These are phyloP conservation scores for Lotmaria passim DNA, from an alignment of 208 protist genomes.

Conservation along the genomic window DNA sequence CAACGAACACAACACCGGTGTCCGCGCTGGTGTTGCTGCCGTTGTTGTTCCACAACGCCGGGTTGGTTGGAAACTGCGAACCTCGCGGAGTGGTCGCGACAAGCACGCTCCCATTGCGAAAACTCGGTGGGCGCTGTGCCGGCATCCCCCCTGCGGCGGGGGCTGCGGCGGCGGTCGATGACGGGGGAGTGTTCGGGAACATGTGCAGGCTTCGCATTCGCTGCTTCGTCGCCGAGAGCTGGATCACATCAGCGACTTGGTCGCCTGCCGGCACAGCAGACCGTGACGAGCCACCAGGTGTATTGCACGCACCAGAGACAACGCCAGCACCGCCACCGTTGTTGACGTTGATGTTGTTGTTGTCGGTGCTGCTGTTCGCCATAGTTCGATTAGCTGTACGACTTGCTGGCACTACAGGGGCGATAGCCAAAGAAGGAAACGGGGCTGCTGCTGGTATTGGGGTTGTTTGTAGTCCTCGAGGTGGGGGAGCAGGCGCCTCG, in stretches of 20 bases:
- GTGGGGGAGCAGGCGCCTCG: not conserved
- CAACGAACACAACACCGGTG: too few relatives aligned
- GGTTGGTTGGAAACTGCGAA: too few relatives aligned
- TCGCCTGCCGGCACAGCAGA: not conserved
- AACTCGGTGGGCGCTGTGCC: not conserved
- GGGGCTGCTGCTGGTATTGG: not conserved
- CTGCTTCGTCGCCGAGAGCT: not conserved
- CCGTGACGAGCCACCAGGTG: not conserved
- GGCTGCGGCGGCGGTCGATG: not conserved
- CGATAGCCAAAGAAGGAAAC: too few relatives aligned
- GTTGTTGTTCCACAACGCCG: too few relatives aligned
- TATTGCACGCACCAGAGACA: not conserved
- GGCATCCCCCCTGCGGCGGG: too few relatives aligned
- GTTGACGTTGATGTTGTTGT: not conserved
- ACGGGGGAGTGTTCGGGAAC: conserved; percentile 6
- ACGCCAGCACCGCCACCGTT: not conserved
- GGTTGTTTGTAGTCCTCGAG: not conserved
- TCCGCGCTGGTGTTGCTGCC: too few relatives aligned
- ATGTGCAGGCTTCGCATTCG: not conserved
- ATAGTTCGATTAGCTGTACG: too few relatives aligned
- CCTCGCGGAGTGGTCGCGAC: too few relatives aligned
- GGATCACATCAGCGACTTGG: not conserved
- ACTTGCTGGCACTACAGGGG: too few relatives aligned
- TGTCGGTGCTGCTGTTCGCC: not conserved
- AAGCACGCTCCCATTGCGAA: not conserved